Conservation (phyloP, 2,329 filamentous ascomycete species). For the Peltaster fructicola region DNA sequence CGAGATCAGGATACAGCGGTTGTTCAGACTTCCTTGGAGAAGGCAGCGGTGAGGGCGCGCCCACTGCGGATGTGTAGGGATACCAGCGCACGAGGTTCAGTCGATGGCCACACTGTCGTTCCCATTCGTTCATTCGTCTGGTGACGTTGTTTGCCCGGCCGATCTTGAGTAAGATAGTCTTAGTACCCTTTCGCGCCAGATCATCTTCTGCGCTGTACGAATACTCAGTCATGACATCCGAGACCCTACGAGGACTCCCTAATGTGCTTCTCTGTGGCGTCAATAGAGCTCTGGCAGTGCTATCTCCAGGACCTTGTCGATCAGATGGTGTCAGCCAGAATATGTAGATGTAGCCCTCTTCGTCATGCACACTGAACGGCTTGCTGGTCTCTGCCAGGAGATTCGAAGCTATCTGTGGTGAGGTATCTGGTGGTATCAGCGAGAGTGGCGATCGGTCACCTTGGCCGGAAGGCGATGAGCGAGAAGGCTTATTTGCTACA, state of each 20-base stretch:
- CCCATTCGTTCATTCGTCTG: constrained; percentile 81
- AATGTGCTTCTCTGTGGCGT: too few relatives aligned
- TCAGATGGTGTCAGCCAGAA: constrained; percentile 74
- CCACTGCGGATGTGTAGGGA: constrained; percentile 43
- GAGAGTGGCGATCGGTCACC: constrained; percentile 26
- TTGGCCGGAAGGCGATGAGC: constrained; percentile 5
- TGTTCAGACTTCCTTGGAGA: constrained; percentile 10
- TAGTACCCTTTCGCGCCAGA: constrained; percentile 15
- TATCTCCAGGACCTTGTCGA: constrained; percentile 33
- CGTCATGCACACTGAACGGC: constrained; percentile 55
- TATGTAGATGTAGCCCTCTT: constrained; percentile 92
- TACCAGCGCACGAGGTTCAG: constrained; percentile 82
- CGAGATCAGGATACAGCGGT: constrained; percentile 14
- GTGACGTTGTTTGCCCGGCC: constrained; percentile 67
- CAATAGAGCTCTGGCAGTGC: constrained; percentile 18
- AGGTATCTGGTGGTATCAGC: constrained; percentile 50
- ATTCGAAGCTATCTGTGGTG: constrained; percentile 49
- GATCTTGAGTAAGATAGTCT: constrained; percentile 50
- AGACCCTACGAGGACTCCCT: constrained; percentile 14
- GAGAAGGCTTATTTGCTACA: neutral
- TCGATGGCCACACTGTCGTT: constrained; percentile 76
- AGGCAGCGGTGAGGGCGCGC: constrained; percentile 8
- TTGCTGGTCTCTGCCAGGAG: constrained; percentile 62
- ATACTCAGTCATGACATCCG: constrained; percentile 19
- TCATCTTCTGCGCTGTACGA: constrained; percentile 8